Evolutionary conservation across 176 grass and related monocot genomes (phyloP), one percentile per base, ranked within the genome.

Genomic region (Musa schizocarpa): DNA sequence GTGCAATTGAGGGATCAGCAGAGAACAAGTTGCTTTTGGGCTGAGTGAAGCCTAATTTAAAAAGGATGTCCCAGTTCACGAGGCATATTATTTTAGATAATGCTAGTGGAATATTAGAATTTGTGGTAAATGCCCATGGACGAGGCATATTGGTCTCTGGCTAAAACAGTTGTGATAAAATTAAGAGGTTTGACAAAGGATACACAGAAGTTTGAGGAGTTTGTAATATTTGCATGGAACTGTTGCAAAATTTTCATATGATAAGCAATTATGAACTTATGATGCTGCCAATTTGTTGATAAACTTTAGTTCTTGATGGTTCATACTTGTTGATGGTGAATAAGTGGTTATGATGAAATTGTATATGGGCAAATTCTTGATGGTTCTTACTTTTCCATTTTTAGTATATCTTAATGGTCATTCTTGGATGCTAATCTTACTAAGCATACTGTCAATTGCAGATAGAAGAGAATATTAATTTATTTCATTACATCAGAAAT

Each of bases 401-500:
- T 17, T n/a, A 1, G 57, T 61, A 19, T 19, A 61, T n/a, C 17
- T 8, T 57, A 57, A 57, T 16, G 6, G 1, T 16, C 55, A 17
- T 61, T 61, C 21, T 12, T 65, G 63, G 63, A 24, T 24, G 23
- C 21, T 65, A 24, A 10, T 65, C 8, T 64, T 64, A 24, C 24
- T 20, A 11, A 6, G 34, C 34, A 43, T 65, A 11, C 12, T 65
- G 9, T 11, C 21, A n/a, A 65, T 65, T 65, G 21, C 63, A 65
- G 63, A 65, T 65, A 12, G 20, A 65, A 65, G 63, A 65, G 9
- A 65, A 65, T 12, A 65, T 65, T 24, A 65, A 22, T 65, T 65
- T 65, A 65, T 65, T 65, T 65, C 63, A 65, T 65, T 65, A 65
- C 63, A 65, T 65, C 20, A 21, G 63, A 65, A 65, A 65, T 65